A percentile compares a stretch with the other conserved stretches of the same genome.
Evolutionary conservation across 2,329 filamentous ascomycete species (phyloP).

Genomic region (Zymoseptoria brevis): DNA sequence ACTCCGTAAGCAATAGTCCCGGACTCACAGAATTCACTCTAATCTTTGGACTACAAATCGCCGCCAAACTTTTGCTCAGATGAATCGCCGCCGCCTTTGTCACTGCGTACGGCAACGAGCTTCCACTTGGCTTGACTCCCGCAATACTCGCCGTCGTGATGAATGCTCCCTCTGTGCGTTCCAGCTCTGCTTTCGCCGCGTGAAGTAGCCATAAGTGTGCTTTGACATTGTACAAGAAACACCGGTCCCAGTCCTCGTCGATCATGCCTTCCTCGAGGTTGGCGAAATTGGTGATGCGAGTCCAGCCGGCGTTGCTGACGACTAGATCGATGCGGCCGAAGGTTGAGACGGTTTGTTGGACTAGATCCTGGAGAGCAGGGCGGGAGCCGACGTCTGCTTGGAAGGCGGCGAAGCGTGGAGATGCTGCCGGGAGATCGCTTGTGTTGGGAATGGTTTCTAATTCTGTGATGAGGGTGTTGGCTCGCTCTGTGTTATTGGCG

Average conservation of each 20-base stretch:
- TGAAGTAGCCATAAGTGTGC: slow-evolving; percentile 54
- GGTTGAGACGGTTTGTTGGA: slow-evolving; percentile 26
- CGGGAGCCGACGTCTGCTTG: slow-evolving; percentile 23
- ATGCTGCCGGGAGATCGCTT: too few relatives aligned
- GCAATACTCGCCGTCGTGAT: slow-evolving; percentile 58
- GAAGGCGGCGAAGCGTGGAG: slow-evolving; percentile 19
- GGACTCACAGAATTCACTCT: slow-evolving; percentile 54
- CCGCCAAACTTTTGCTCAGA: slow-evolving; percentile 48
- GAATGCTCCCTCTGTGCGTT: slow-evolving; percentile 52
- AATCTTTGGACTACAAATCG: slow-evolving; percentile 47
- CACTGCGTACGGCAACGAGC: slow-evolving; percentile 41
- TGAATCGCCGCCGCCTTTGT: slow-evolving; percentile 41
- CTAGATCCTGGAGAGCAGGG: slow-evolving; percentile 28
- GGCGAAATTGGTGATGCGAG: slow-evolving; percentile 27
- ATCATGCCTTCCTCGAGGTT: slow-evolving; percentile 32
- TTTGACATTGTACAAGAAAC: slow-evolving; percentile 53
- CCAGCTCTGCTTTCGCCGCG: slow-evolving; percentile 47
- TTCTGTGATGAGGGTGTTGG: slow-evolving; percentile 34
- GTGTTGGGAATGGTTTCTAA: slow-evolving; percentile 32
- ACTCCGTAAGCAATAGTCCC: slow-evolving; percentile 41
- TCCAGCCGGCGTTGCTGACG: slow-evolving; percentile 35
- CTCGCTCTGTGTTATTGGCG: slow-evolving; percentile 37
- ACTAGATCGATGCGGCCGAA: slow-evolving; percentile 35
- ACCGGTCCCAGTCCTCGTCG: slow-evolving; percentile 32
- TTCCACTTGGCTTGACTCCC: slow-evolving; percentile 56